Conservation (phyloP, 768 basidiomycete genomes). For the Suillus tomentosus region DNA sequence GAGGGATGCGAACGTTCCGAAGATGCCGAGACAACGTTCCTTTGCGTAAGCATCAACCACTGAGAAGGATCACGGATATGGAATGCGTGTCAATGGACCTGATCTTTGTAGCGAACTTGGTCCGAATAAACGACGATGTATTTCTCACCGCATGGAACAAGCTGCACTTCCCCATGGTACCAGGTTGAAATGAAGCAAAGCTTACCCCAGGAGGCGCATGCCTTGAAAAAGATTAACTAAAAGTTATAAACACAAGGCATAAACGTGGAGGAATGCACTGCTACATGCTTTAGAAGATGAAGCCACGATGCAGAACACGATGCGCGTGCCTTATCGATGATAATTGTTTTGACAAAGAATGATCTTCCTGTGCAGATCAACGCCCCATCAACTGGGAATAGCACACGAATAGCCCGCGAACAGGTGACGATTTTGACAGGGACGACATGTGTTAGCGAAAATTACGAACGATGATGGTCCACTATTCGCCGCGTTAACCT, state of each 20-base stretch:
- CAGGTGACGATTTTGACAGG: conserved; percentile 9
- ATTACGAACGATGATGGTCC: background rate
- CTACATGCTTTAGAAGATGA: conserved; percentile 21
- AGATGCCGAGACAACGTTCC: conserved; percentile 6
- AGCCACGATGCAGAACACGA: conserved; percentile 30
- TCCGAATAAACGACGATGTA: background rate
- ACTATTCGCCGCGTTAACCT: conserved; percentile 5
- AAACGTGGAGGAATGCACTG: conserved; percentile 26
- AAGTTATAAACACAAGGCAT: conserved; percentile 14
- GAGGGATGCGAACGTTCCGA: background rate
- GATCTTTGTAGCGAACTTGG: background rate
- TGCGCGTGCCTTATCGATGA: conserved; percentile 29
- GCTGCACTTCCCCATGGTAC: conserved; percentile 8
- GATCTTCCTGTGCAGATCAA: conserved; percentile 7
- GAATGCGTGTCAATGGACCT: background rate
- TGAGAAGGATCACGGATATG: conserved; percentile 6
- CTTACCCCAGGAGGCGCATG: background rate
- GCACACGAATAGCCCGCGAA: background rate
- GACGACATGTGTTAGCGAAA: conserved; percentile 9
- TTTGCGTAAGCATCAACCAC: background rate
- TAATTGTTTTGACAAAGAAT: conserved; percentile 1
- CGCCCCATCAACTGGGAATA: conserved; percentile 1
- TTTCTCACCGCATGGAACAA: conserved; percentile 1
- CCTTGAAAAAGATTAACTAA: conserved; percentile 11
- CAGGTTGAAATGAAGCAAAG: conserved; percentile 5